phyloP scores from a whole-genome alignment of 352 stramenopile genomes.

The Blastocystis sp. region DNA sequence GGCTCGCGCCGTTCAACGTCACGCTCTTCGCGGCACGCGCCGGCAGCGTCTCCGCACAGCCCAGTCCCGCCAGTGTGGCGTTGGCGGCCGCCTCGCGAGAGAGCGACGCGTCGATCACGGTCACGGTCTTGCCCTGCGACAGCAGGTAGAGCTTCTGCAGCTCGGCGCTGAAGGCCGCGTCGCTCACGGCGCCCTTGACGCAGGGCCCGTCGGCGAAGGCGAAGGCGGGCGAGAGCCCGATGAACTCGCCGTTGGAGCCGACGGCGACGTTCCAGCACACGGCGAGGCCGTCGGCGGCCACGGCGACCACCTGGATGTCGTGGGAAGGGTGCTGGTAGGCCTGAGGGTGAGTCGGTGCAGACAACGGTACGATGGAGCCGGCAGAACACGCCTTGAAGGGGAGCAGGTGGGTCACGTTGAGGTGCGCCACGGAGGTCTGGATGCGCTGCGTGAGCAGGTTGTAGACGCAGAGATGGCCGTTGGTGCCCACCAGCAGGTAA shows the following conservation, averaged over 20 bases:
- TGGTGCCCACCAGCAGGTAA: slow-evolving; percentile 46
- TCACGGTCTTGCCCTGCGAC: not conserved
- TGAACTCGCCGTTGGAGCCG: slow-evolving; percentile 32
- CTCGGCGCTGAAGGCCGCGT: not conserved
- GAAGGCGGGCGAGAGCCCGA: slow-evolving; percentile 22
- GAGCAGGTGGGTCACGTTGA: not conserved
- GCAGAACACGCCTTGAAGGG: not conserved
- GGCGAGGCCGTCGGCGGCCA: slow-evolving; percentile 23
- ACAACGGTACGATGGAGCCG: slow-evolving; percentile 37
- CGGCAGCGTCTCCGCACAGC: not conserved
- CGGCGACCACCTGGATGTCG: not conserved
- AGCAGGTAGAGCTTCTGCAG: not conserved
- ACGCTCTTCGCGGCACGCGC: not conserved
- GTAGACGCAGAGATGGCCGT: slow-evolving; percentile 50
- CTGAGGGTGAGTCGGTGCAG: not conserved
- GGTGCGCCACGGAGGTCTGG: slow-evolving; percentile 3
- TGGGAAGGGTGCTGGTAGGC: slow-evolving; percentile 4
- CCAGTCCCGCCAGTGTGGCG: not conserved
- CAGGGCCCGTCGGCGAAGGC: not conserved
- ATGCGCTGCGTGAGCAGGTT: slow-evolving; percentile 21
- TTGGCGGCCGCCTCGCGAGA: not conserved
- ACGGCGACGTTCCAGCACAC: slow-evolving; percentile 36
- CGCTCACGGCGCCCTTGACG: not conserved
- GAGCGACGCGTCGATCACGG: not conserved
- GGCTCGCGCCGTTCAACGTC: not conserved